These are phyloP conservation scores for Leccinellum rugosiceps DNA, from an alignment of 768 basidiomycete genomes.

Conservation along the genomic window DNA sequence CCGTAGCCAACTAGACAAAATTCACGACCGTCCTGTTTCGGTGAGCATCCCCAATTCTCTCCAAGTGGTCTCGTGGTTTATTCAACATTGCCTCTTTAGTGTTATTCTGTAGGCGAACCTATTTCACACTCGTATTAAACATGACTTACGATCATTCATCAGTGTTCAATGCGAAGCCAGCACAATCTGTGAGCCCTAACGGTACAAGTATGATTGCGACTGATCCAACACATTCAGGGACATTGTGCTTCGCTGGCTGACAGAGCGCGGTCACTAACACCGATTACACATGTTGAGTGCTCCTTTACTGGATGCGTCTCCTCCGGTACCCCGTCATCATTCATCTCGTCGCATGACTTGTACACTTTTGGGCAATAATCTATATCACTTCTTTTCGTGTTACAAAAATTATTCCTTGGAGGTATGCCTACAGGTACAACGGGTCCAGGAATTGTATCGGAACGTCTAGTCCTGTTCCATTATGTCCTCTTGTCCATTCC, in stretches of 20 bases:
- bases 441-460: not conserved
- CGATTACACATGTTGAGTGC: not conserved
- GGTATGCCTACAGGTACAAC: not conserved
- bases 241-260: slow-evolving; percentile 86
- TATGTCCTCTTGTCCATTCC: slow-evolving; percentile 37
- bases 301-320: not conserved
- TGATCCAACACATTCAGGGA: slow-evolving; percentile 44
- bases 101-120: slow-evolving; percentile 63
- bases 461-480: slow-evolving; percentile 75
- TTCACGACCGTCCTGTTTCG: slow-evolving; percentile 79
- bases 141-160: slow-evolving; percentile 1
- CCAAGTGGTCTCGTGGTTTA: not conserved
- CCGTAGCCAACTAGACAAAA: slow-evolving; percentile 62
- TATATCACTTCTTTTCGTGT: not conserved
- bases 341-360: not conserved
- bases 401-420: not conserved
- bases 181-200: slow-evolving; percentile 72
- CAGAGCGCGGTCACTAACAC: slow-evolving; percentile 63
- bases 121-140: not conserved
- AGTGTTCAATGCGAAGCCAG: slow-evolving; percentile 97
- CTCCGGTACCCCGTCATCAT: not conserved
- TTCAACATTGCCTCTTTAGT: slow-evolving; percentile 38
- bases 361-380: not conserved
- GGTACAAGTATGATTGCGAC: not conserved
- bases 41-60: slow-evolving; percentile 44